These are phyloP conservation scores for Phaeosphaeria sp. DNA, from an alignment of 2,329 filamentous ascomycete genomes.

Conservation along the genomic window DNA sequence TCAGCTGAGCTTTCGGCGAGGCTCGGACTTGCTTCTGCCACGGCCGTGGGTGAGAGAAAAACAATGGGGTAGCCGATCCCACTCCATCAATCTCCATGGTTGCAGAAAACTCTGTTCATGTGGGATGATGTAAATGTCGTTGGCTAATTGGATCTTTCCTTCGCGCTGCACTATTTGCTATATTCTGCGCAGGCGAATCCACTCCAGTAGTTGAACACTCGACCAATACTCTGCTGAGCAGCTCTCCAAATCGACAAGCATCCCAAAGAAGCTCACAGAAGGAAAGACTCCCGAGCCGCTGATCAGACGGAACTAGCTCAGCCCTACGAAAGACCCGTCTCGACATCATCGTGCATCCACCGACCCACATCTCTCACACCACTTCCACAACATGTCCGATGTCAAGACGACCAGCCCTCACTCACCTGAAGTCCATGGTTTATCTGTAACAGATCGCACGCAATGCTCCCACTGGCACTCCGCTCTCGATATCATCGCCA, in stretches of 20 bases:
- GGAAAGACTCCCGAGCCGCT: neutral
- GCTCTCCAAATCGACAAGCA: neutral
- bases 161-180: neutral
- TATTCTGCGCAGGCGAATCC: neutral
- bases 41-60: conserved; percentile 32
- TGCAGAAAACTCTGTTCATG: conserved; percentile 5
- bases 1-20: conserved; percentile 32
- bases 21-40: conserved; percentile 33
- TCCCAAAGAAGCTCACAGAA: neutral
- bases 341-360: conserved; percentile 2
- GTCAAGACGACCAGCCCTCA: neutral
- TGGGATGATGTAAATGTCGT: conserved; percentile 2
- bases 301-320: conserved; percentile 18
- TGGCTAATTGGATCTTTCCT: neutral
- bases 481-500: conserved; percentile 46
- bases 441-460: conserved; percentile 34
- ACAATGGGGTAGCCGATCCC: conserved; percentile 32
- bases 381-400: conserved; percentile 9
- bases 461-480: conserved; percentile 45
- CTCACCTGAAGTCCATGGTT: conserved; percentile 25
- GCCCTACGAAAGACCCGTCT: conserved; percentile 15
- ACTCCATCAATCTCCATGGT: conserved; percentile 12
- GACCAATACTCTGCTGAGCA: neutral
- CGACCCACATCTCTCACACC: conserved; percentile 3
- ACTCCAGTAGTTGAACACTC: neutral